Evolutionary conservation across 148 eudicot genomes (phyloP), one percentile per base, ranked within the genome.

Genomic region (Nyssa sinensis): DNA sequence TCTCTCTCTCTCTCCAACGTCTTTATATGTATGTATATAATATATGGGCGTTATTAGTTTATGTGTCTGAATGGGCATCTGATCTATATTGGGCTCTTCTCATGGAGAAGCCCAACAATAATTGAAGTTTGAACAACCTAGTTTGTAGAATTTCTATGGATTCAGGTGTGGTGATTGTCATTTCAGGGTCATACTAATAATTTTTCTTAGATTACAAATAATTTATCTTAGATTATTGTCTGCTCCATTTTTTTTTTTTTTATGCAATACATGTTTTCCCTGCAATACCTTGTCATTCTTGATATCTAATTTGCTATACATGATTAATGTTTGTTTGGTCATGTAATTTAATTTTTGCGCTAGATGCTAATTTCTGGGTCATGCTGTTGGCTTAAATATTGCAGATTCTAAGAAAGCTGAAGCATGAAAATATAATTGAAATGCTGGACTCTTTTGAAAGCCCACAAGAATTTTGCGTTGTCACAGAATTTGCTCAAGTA

Each of bases 381-480:
- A 61, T 27, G 24, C 23, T 47, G 66, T 24, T 31, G 32, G 34
- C 62, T 41, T 64, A 55, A 66, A 14, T 41, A 32, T 30, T 82
- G 76, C 86, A 95, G 98, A 95, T 95, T 55, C 79, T 95, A 55
- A 86, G 96, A 67, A 95, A 90, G 84, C 85, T 96, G 84, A 96
- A 93, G 82, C 99, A 96, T 81, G 97, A 91, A 72, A 96, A 96
- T 74, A 96, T 96, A 27, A 96, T 96, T 67, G 94, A 84, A 76
- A 96, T 96, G 99, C 89, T 93, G 14, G 99, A 96, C 81, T 93
- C 99, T 17, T 96, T 96, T 69, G 99, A 96, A 83, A 96, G 90
- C 75, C 86, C 86, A 28, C 97, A 96, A 64, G 98, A 96, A 82
- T 86, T 96, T 65, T 96, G 99, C 75, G 99, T 96, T 57, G 98